A percentile compares a stretch with the other conserved stretches of the same genome.
phyloP scores from a whole-genome alignment of 2,329 filamentous ascomycete species.

The Lecanicillium sp. region DNA sequence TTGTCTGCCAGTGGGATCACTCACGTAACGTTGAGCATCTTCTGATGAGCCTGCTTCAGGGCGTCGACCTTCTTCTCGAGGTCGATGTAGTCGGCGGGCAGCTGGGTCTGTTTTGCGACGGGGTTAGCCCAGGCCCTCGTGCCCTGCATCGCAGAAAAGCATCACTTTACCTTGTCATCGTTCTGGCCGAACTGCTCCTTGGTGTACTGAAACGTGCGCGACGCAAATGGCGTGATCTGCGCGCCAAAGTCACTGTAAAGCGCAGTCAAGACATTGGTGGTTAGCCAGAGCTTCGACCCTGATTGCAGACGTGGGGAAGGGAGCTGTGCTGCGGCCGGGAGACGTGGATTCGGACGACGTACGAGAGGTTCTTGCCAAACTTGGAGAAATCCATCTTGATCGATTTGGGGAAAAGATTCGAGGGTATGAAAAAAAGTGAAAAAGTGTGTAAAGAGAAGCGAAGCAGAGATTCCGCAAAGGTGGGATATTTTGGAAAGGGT shows the following conservation, averaged over 20 bases:
- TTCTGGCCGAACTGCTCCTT: slow-evolving; percentile 95
- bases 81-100: slow-evolving; percentile 95
- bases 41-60: slow-evolving; percentile 92
- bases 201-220: slow-evolving; percentile 92
- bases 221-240: slow-evolving; percentile 85
- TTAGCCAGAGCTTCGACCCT: slow-evolving; percentile 8
- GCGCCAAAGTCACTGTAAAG: slow-evolving; percentile 56
- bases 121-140: too few species aligned
- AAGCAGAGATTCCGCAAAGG: not conserved
- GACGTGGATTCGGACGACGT: slow-evolving; percentile 23
- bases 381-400: slow-evolving; percentile 53
- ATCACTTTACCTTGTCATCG: slow-evolving; percentile 73
- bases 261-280: slow-evolving; percentile 1
- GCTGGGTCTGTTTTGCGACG: slow-evolving; percentile 63
- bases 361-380: slow-evolving; percentile 52
- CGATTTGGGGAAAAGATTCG: not conserved
- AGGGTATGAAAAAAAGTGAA: slow-evolving; percentile 9
- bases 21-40: slow-evolving; percentile 93
- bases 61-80: slow-evolving; percentile 98
- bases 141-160: too few species aligned
- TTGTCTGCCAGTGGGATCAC: slow-evolving; percentile 29
- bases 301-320: slow-evolving; percentile 5
- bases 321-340: slow-evolving; percentile 6
- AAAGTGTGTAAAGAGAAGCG: slow-evolving; percentile 12
- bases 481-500: not conserved